Conservation (phyloP, 163 green algal genomes). For the Scenedesmus sp. region DNA sequence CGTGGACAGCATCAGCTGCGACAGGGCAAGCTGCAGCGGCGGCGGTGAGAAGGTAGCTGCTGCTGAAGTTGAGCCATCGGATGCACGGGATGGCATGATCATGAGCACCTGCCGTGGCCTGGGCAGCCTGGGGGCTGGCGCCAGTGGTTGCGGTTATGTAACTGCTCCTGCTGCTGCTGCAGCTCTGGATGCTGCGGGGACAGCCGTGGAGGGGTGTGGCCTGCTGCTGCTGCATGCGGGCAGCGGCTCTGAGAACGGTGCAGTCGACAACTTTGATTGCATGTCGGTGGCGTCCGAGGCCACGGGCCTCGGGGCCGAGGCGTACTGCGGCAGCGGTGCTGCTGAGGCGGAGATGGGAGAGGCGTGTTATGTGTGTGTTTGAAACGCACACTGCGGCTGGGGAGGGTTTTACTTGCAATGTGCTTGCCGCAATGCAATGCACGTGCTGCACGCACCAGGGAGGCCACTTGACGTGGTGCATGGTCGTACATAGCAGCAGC, state of each 20-base stretch:
- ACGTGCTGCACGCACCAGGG: not conserved
- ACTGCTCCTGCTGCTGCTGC: not conserved
- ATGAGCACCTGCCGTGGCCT: not conserved
- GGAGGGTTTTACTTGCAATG: not conserved
- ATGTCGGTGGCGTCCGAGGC: conserved; percentile 40
- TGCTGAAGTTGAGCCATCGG: not conserved
- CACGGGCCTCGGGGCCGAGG: not conserved
- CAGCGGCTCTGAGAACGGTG: not conserved
- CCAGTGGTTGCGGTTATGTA: not conserved
- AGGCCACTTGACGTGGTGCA: not conserved
- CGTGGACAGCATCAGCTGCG: not conserved
- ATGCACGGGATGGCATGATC: not conserved
- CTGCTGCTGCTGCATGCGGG: not conserved
- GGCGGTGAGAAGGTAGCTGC: not conserved
- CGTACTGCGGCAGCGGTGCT: not conserved
- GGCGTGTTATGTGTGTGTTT: not conserved
- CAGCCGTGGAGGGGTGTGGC: not conserved
- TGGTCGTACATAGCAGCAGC: not conserved
- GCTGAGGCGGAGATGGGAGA: not conserved
- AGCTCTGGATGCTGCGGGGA: conserved; percentile 16
- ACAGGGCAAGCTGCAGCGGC: not conserved
- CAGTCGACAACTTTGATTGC: conserved; percentile 23
- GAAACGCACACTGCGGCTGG: not conserved
- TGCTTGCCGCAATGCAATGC: not conserved
- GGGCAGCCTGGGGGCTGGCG: not conserved